Conservation (phyloP, 495 filamentous ascomycete species). For the Penicillium soppii region DNA sequence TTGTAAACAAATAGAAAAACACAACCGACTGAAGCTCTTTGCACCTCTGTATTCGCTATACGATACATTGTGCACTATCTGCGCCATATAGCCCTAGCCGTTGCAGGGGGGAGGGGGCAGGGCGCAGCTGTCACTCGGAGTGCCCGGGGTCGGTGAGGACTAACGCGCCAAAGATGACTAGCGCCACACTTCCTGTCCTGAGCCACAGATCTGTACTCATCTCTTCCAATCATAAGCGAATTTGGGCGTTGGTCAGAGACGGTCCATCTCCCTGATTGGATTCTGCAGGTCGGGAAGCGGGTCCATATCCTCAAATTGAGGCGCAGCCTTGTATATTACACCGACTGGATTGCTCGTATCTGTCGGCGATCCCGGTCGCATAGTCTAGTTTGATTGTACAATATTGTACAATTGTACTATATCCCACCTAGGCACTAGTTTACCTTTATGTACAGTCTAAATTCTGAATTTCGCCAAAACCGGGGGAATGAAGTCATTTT, state of each 20-base stretch:
- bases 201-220: conserved; percentile 14
- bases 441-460: neutral
- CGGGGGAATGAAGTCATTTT: conserved; percentile 6
- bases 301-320: conserved; percentile 8
- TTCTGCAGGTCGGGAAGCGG: neutral
- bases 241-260: neutral
- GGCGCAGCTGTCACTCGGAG: conserved; percentile 12
- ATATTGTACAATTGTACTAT: too few relatives aligned
- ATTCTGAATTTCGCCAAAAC: neutral
- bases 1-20: neutral
- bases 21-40: neutral
- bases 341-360: conserved; percentile 11
- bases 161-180: conserved; percentile 9
- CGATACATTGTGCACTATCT: neutral
- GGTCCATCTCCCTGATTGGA: neutral
- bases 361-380: conserved; percentile 24
- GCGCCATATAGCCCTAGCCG: conserved; percentile 14
- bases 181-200: conserved; percentile 14
- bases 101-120: neutral
- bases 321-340: conserved; percentile 24
- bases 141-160: conserved; percentile 17
- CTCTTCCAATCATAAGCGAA: conserved; percentile 1
- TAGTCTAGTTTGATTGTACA: too few relatives aligned
- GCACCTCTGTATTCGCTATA: neutral
- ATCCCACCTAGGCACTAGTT: too few relatives aligned